phyloP scores from a whole-genome alignment of 2,329 filamentous ascomycete genomes.

The Chaetomiaceae sp. region DNA sequence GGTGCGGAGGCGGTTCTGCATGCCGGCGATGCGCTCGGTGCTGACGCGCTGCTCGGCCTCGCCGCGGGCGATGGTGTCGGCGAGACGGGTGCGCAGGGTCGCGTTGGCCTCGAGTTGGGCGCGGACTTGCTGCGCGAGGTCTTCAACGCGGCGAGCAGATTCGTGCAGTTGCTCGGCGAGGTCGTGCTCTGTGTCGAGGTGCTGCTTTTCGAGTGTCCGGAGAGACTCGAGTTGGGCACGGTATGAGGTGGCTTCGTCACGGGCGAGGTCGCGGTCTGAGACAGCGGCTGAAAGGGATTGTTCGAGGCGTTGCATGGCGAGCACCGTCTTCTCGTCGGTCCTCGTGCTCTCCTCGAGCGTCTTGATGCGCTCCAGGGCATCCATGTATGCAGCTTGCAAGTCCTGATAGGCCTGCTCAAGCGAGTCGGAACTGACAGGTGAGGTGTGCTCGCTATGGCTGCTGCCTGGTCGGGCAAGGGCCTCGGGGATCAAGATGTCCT shows the following conservation, averaged over 20 bases:
- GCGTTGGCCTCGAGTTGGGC: constrained; percentile 76
- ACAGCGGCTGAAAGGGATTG: constrained; percentile 64
- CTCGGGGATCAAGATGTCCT: constrained; percentile 72
- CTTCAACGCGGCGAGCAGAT: constrained; percentile 73
- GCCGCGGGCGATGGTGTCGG: constrained; percentile 74
- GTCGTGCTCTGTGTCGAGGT: constrained; percentile 56
- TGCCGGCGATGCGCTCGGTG: constrained; percentile 72
- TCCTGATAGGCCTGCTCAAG: constrained; percentile 71
- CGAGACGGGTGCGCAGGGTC: constrained; percentile 68
- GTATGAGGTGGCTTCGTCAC: constrained; percentile 59
- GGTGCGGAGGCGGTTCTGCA: constrained; percentile 73
- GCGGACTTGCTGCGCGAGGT: constrained; percentile 73
- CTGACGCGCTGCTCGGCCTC: constrained; percentile 79
- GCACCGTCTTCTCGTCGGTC: constrained; percentile 55
- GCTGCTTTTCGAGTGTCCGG: constrained; percentile 51
- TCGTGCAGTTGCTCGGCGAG: constrained; percentile 66
- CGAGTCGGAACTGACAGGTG: constrained; percentile 62
- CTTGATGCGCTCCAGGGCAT: constrained; percentile 63
- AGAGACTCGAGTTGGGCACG: constrained; percentile 57
- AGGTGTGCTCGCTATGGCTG: constrained; percentile 37
- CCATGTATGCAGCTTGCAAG: constrained; percentile 65
- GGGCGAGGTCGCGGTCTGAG: constrained; percentile 67
- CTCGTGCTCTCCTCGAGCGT: constrained; percentile 48
- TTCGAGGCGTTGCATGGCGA: constrained; percentile 63
- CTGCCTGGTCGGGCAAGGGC: constrained; percentile 43